phyloP scores from a whole-genome alignment of 1,284 basidiomycete genomes.

The Cystobasidiaceae sp. region DNA sequence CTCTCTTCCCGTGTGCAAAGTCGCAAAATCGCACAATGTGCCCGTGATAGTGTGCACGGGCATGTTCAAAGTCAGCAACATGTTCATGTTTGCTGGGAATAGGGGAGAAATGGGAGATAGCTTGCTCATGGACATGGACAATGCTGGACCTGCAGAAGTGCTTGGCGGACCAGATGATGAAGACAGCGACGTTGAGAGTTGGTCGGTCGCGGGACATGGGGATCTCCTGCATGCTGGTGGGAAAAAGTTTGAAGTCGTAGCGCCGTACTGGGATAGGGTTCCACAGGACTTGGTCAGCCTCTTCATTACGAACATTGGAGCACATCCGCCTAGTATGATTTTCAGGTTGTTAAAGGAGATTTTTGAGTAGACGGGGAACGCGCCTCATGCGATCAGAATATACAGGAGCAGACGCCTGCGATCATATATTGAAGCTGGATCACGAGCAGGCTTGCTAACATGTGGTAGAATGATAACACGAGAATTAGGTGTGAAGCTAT shows the following conservation, averaged over 20 bases:
- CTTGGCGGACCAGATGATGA: constrained; percentile 37
- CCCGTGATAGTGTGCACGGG: constrained; percentile 92
- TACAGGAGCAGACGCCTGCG: background rate
- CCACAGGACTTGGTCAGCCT: constrained; percentile 84
- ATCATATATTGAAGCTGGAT: no score
- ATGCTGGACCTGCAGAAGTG: constrained; percentile 76
- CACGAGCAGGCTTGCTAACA: no score
- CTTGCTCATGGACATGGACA: constrained; percentile 67
- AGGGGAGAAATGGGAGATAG: constrained; percentile 58
- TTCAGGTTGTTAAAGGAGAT: constrained; percentile 45
- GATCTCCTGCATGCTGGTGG: constrained; percentile 55
- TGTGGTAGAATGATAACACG: no score
- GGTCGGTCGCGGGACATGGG: constrained; percentile 35
- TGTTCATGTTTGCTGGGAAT: constrained; percentile 88
- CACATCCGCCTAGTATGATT: constrained; percentile 46
- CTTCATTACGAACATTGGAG: constrained; percentile 83
- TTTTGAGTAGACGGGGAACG: constrained; percentile 28
- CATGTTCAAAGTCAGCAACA: constrained; percentile 90
- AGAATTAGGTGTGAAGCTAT: no score
- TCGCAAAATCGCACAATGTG: constrained; percentile 85
- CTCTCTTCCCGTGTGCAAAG: constrained; percentile 73
- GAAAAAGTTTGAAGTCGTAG: constrained; percentile 80
- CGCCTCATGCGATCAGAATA: background rate
- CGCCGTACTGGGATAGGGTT: constrained; percentile 92
- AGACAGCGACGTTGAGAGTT: constrained; percentile 53